Conservation (phyloP, 176 grass and related monocot genomes). For the bread wheat (Triticum aestivum) region DNA sequence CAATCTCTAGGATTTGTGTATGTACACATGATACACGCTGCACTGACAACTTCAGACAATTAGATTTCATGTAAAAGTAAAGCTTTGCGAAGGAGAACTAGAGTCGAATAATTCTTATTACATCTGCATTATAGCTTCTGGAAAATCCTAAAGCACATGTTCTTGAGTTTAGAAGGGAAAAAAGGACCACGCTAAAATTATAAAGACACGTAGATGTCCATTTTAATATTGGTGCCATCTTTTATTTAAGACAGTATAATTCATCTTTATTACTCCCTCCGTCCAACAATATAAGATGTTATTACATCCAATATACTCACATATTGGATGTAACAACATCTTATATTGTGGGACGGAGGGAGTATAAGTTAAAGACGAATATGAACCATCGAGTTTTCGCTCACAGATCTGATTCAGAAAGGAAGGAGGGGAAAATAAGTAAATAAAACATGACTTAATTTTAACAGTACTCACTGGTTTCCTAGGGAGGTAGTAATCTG, state of each 20-base stretch:
- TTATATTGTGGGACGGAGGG: too few species aligned
- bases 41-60: conserved; percentile 47
- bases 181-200: neutral
- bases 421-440: neutral
- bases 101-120: neutral
- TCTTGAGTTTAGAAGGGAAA: neutral
- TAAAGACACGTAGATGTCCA: neutral
- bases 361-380: neutral
- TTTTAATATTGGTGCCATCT: neutral
- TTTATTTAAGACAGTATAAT: neutral
- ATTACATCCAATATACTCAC: too few species aligned
- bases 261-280: neutral
- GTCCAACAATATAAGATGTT: too few species aligned
- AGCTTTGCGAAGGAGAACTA: neutral
- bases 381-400: neutral
- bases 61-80: conserved; percentile 32
- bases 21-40: conserved; percentile 97
- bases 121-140: neutral
- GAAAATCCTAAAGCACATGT: conserved; percentile 20
- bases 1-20: conserved; percentile 94
- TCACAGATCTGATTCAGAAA: neutral
- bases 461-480: conserved; percentile 62
- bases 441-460: conserved; percentile 3
- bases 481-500: conserved; percentile 80
- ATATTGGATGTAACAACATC: too few species aligned